Evolutionary conservation across 208 protist genomes (phyloP).

Genomic region (Wallacemonas rigidus): DNA sequence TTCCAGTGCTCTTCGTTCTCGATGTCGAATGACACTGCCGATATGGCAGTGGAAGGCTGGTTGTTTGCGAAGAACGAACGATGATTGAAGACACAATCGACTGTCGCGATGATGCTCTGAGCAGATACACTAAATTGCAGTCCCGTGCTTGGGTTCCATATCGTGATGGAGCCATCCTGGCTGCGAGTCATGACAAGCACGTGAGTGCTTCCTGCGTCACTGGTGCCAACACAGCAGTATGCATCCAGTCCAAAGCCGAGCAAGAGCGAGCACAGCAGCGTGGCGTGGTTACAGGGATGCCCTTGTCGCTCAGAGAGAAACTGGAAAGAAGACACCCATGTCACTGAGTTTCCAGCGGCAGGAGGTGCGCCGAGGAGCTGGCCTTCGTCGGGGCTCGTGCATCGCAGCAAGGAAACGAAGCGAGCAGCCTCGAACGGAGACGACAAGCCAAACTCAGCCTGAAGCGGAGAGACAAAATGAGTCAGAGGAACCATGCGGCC

Average conservation of each 20-base stretch:
- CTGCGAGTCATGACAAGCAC: constrained; percentile 22
- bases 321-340: constrained; percentile 78
- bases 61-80: constrained; percentile 89
- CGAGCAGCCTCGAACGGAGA: constrained; percentile 85
- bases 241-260: constrained; percentile 92
- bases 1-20: constrained; percentile 93
- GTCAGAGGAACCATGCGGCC: constrained; percentile 87
- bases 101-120: constrained; percentile 52
- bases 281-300: constrained; percentile 80
- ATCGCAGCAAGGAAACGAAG: constrained; percentile 85
- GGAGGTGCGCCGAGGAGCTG: constrained; percentile 32
- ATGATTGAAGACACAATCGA: constrained; percentile 90
- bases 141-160: constrained; percentile 87
- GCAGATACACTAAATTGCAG: constrained; percentile 45
- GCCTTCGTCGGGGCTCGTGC: constrained; percentile 43
- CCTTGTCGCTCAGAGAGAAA: constrained; percentile 91
- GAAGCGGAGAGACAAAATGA: constrained; percentile 84
- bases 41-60: constrained; percentile 62
- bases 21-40: constrained; percentile 75
- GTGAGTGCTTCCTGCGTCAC: constrained; percentile 28
- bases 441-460: constrained; percentile 67
- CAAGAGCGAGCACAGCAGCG: constrained; percentile 88
- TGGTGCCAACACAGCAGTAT: constrained; percentile 76
- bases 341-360: constrained; percentile 20
- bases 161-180: constrained; percentile 34